Evolutionary conservation across 441 rosid species (phyloP), one percentile per base, ranked within the genome.

Genomic region (Codiaeum variegatum): DNA sequence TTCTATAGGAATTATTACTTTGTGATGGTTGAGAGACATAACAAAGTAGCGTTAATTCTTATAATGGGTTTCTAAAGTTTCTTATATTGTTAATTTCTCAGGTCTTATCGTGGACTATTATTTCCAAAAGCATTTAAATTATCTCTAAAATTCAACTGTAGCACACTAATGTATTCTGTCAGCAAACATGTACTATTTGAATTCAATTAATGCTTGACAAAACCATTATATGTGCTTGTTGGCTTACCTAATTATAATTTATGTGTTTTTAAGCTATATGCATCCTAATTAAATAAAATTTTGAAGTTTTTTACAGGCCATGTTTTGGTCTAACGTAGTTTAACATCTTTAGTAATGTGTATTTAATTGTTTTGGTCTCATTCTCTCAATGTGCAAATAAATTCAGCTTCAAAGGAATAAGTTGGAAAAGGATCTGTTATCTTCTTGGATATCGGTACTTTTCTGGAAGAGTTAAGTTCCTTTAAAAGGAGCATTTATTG

Each of bases 331-430:
- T n/a, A n/a, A n/a, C n/a, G 34, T 40, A 24, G 2, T 65, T 12
- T 26, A 10, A 16, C 29, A 29, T 55, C 49, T 52, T 24, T 32
- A 32, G 56, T n/a, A 62, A 28, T 59, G 32, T 4, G 44, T 24
- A 16, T 10, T 34, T 44, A 59, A 44, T 29, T 60, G 11, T 47
- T 94, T 67, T 87, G 94, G 62, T 95, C 98, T 73, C 97, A 98
- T 19, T 95, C 98, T 81, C 87, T 95, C 77, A 95, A 95, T 81
- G 83, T 95, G 66, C 86, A 91, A 60, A 77, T 95, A 74, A 91
- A 85, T 87, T 84, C 96, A 72, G 97, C 99, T 32, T 77, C 88
- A 18, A 88, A 88, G 72, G 97, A 90, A 73, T 85, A 90, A 97
- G 99, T 93, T 74, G 26, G 73, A 11, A 78, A 72, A 23, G 63